These are phyloP conservation scores for Suillus hirtellus DNA, from an alignment of 768 basidiomycete genomes.

Conservation along the genomic window DNA sequence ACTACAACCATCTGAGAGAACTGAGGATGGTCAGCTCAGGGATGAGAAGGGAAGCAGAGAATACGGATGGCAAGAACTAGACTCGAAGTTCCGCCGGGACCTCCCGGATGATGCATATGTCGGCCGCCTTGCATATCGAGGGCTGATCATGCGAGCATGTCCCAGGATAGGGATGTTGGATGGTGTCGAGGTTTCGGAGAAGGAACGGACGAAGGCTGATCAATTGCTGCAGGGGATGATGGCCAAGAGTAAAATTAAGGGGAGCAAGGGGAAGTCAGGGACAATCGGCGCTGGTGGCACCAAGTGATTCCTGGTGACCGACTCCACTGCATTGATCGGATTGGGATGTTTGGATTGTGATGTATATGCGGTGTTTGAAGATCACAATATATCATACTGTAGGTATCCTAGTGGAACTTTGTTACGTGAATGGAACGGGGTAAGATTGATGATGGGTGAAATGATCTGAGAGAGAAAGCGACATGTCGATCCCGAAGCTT, in stretches of 20 bases:
- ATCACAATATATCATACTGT: conserved; percentile 5
- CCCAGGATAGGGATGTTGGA: conserved; percentile 71
- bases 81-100: conserved; percentile 83
- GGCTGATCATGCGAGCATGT: conserved; percentile 81
- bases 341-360: conserved; percentile 11
- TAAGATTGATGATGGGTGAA: background rate
- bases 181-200: conserved; percentile 78
- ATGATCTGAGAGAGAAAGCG: too few relatives aligned
- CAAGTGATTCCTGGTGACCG: background rate
- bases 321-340: conserved; percentile 9
- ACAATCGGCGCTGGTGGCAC: conserved; percentile 11
- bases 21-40: conserved; percentile 25
- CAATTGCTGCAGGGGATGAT: conserved; percentile 60
- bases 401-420: conserved; percentile 4
- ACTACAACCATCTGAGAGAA: conserved; percentile 57
- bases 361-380: conserved; percentile 2
- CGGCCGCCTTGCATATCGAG: conserved; percentile 86
- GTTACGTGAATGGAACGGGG: conserved; percentile 12
- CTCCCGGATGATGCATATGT: conserved; percentile 88
- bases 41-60: conserved; percentile 31
- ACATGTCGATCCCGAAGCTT: conserved; percentile 1
- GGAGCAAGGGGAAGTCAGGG: conserved; percentile 24
- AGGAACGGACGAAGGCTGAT: conserved; percentile 84
- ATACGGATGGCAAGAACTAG: conserved; percentile 70
- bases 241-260: conserved; percentile 39